Base-by-base conservation (phyloP, 345 rosid genomes). In the Eucalyptus viminalis region DNA sequence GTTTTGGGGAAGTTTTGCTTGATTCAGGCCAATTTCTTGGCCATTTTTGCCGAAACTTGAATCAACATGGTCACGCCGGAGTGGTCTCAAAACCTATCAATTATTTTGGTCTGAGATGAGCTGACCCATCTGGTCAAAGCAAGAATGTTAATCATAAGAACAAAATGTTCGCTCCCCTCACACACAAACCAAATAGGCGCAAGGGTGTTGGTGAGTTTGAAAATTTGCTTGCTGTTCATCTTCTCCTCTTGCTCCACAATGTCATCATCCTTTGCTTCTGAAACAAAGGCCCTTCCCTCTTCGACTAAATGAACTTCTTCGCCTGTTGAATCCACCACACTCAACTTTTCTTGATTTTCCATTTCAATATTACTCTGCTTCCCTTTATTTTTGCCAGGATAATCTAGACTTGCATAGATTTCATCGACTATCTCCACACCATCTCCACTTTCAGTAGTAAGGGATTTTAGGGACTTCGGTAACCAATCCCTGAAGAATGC, bases 111-210 rank as follows among this genome's bases (percentile, higher is more conserved):
- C 4, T 51, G 9, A 51, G 54, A 51, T 53, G 56, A 0, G 4
- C 24, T 53, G 9, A 53, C 24, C 24, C 24, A 53, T 53, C 1
- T 3, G 9, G 9, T 3, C 4, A 0, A 51, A 49, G 51, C 1
- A 50, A 40, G 31, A 86, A 60, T 25, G 72, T n/a, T 34, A 87
- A 31, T 15, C 27, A 49, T 27, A 27, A 5, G n/a, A 65, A 34
- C 11, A 45, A 37, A 14, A 29, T 44, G 2, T 49, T 27, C 13
- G 25, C 67, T 62, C 5, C 93, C 94, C 92, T 92, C 95, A 16
- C 93, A 92, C 44, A 80, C 14, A 80, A 94, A 94, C 95, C 94
- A 92, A 58, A 92, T 21, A 65, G 94, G 93, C 22, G 93, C 93
- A 49, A 81, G 88, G n/a, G 47, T 85, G 14, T 80, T 88, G 3